Evolutionary conservation across 768 basidiomycete genomes (phyloP), one percentile per base, ranked within the genome.

Genomic region (Mrakia blollopis): DNA sequence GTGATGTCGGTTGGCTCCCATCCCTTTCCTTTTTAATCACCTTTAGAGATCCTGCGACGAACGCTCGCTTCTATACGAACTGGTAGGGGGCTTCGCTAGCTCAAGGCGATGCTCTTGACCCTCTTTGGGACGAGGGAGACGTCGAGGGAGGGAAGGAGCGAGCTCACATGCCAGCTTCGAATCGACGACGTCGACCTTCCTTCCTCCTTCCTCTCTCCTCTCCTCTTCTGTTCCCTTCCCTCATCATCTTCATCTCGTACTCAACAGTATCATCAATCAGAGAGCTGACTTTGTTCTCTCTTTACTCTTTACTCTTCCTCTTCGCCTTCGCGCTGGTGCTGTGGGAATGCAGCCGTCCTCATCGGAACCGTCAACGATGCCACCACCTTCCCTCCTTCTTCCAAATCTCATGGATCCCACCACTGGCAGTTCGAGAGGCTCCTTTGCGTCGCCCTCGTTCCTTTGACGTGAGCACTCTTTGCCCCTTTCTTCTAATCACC

Each of bases 361-460:
- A 89, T 89, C 83, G 97, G 96, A 71, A 92, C 93, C 41, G 94
- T 94, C 78, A 98, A 99, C 85, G 97, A 99, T 83, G 92, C 95
- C 2, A 94, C 92, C 2, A 86, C 89, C 13, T 98, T 96, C 86
- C 95, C 96, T 30, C 83, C 89, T 7, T 81, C 81, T 18, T 80
- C 79, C 77, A 90, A 88, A 82, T 84, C 88, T 0, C 92, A 95
- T 81, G 96, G 97, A 70, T 94, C 94, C 2, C 90, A 97, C 85
- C 96, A 89, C 84, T 90, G 89, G 89, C 90, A 94, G 1, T 98
- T 98, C 82, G 97, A 99, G 85, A 91, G 95, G 73, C 87, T 94
- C 39, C 87, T 98, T 70, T 91, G 92, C 0, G 97, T 94, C 0
- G 85, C 89, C 21, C 88, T 98, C 80, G 88, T 99, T 23, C 97